These are phyloP conservation scores for Termitomyces sp. DNA, from an alignment of 768 basidiomycete species.

Conservation along the genomic window DNA sequence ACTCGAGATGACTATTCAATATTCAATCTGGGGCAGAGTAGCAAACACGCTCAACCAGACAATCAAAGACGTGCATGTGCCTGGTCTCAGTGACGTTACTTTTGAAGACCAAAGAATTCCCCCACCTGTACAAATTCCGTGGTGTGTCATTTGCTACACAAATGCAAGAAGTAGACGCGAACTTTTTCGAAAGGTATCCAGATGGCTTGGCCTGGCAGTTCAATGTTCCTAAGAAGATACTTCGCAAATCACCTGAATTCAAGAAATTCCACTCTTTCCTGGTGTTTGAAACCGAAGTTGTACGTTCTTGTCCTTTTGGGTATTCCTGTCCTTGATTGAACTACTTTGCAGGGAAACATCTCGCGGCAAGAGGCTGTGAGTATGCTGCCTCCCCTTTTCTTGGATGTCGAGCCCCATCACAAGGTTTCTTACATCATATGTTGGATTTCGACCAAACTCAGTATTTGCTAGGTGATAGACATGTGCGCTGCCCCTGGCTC, in stretches of 20 bases:
- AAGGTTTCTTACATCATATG: constrained; percentile 28
- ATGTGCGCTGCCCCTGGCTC: constrained; percentile 99
- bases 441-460: not conserved
- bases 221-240: constrained; percentile 81
- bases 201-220: constrained; percentile 96
- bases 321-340: not conserved
- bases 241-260: constrained; percentile 86
- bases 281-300: constrained; percentile 97
- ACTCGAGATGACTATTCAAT: constrained; percentile 4
- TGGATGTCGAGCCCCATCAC: constrained; percentile 94
- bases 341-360: constrained; percentile 70
- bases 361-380: constrained; percentile 97
- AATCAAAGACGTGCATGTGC: constrained; percentile 76
- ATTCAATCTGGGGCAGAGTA: constrained; percentile 32
- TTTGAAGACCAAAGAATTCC: constrained; percentile 74
- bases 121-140: constrained; percentile 80
- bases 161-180: constrained; percentile 1
- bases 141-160: constrained; percentile 40
- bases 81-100: constrained; percentile 59
- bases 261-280: constrained; percentile 94
- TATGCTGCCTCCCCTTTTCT: constrained; percentile 96
- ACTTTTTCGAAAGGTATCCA: constrained; percentile 68
- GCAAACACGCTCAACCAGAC: constrained; percentile 73
- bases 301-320: constrained; percentile 31
- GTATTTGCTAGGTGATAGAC: constrained; percentile 67